Conservation (phyloP, 495 filamentous ascomycete species). For the Xylaria scruposa region DNA sequence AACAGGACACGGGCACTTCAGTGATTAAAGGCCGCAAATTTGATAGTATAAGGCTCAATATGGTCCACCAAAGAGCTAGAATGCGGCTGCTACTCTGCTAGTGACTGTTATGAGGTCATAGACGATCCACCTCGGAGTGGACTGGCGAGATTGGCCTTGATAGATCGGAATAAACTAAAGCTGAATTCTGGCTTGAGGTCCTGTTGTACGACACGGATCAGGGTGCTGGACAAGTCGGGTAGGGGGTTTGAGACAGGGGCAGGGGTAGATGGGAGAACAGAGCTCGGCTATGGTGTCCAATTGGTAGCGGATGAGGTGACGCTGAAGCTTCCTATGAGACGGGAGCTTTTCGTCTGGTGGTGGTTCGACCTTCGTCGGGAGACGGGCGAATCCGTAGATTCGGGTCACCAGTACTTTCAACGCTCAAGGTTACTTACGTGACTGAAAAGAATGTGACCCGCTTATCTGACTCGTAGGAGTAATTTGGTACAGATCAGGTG, state of each 20-base stretch:
- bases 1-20: neutral
- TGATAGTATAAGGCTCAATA: constrained; percentile 18
- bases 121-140: constrained; percentile 33
- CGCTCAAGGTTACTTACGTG: constrained; percentile 9
- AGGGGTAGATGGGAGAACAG: constrained; percentile 3
- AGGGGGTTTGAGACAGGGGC: neutral
- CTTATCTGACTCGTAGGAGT: constrained; percentile 3
- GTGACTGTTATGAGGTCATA: constrained; percentile 40
- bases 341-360: neutral
- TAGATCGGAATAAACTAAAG: constrained; percentile 4
- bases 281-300: neutral
- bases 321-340: constrained; percentile 4
- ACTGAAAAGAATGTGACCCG: constrained; percentile 1
- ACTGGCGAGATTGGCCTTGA: constrained; percentile 33
- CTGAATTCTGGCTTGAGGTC: neutral
- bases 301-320: neutral
- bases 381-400: neutral
- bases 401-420: constrained; percentile 4
- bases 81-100: constrained; percentile 29
- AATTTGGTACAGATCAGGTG: neutral
- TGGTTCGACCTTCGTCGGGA: neutral
- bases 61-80: constrained; percentile 30
- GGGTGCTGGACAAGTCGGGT: neutral
- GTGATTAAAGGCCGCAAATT: constrained; percentile 12
- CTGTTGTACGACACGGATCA: neutral